Base-by-base conservation (phyloP, 352 stramenopile genomes). In the Phytophthora ohioensis region DNA sequence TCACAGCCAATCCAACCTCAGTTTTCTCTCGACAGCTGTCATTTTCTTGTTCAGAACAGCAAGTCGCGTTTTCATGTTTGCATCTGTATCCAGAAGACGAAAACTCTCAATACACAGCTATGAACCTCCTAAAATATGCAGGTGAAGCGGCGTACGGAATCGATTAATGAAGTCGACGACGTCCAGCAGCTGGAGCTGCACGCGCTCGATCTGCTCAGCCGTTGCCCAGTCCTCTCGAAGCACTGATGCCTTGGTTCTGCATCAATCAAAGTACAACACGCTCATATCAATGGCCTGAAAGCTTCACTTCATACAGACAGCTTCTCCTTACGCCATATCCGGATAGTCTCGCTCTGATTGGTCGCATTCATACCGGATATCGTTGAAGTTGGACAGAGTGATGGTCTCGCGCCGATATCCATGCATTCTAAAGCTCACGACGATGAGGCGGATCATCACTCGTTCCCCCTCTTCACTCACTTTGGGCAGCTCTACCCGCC, bases 151-250 rank as follows among this genome's bases (percentile, higher is more conserved):
- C 79, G 64, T 75, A 90, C 81, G 76, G 64, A 91, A 90, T 49
- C 69, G 73, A 59, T 90, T 90, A 64, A 91, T 75, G 59, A 82
- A 85, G 48, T 90, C 80, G 39, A 90, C 78, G 21, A 91, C 64
- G 42, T 89, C 73, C 15, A 88, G 63, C 48, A 91, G 69, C 54
- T 87, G 75, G 4, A 88, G 58, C 31, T 90, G 80, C 48, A 89
- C 75, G 6, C 62, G 52, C 35, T 88, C 80, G 32, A 84, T 77
- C 46, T 76, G 69, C 54, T 84, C 80, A 3, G 73, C 69, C 12
- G 67, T 73, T n/a, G 80, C 68, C 84, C 84, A 91, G 70, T 90
- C 81, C 51, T 87, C 76, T 2, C 72, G 73, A n/a, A 91, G 55
- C 13, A 85, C 69, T 45, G 61, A 34, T 17, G 73, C 69, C 15